Evolutionary conservation across 306 rosid genomes (phyloP).

Genomic region (Boehmeria nivea): DNA sequence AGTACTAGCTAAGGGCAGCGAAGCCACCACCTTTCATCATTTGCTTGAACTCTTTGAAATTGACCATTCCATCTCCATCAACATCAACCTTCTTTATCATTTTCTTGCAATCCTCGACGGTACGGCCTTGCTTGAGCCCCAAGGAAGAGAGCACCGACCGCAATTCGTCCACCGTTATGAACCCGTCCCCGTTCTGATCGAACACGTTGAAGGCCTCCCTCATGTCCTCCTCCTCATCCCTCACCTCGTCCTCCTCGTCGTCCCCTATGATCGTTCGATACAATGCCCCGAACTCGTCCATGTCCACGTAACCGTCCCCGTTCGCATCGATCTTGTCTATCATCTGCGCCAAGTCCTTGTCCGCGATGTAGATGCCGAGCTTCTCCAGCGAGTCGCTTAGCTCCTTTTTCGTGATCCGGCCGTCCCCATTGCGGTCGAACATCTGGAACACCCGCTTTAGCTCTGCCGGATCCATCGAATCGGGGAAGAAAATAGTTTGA

Average conservation of each 20-base stretch:
- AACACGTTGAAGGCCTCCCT: constrained; percentile 38
- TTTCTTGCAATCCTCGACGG: constrained; percentile 28
- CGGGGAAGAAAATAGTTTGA: neutral
- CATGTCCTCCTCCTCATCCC: constrained; percentile 34
- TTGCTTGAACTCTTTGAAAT: constrained; percentile 34
- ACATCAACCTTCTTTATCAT: constrained; percentile 37
- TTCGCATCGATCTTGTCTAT: constrained; percentile 29
- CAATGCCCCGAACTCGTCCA: constrained; percentile 31
- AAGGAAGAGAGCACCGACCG: constrained; percentile 31
- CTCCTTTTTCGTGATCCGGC: constrained; percentile 27
- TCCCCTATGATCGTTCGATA: constrained; percentile 27
- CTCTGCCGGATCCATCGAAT: constrained; percentile 21
- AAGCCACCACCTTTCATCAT: constrained; percentile 40
- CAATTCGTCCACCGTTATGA: constrained; percentile 34
- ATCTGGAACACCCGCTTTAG: constrained; percentile 27
- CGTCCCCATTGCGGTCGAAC: constrained; percentile 35
- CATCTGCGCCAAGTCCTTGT: constrained; percentile 32
- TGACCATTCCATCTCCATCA: constrained; percentile 38
- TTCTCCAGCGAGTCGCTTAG: constrained; percentile 24
- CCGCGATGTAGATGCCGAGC: constrained; percentile 28
- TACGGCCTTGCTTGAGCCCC: constrained; percentile 36
- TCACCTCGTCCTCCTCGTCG: constrained; percentile 28
- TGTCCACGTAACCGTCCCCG: constrained; percentile 30
- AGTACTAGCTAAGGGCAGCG: constrained; percentile 26
- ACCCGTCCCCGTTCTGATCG: constrained; percentile 34